Conservation (phyloP, 2,329 filamentous ascomycete genomes). For the Chaetomium sp. region DNA sequence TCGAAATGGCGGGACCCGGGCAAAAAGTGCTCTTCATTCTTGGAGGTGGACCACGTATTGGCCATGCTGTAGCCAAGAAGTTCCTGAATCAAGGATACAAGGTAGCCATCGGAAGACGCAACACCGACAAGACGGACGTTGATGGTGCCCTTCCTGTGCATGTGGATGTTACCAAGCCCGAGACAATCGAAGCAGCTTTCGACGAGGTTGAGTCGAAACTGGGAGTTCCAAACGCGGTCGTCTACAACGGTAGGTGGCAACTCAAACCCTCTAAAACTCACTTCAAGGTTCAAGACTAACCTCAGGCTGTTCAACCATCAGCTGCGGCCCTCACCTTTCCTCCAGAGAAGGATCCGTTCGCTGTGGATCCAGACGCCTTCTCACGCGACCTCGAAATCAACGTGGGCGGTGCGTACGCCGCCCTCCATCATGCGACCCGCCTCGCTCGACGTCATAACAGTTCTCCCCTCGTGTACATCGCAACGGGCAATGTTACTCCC, state of each 20-base stretch:
- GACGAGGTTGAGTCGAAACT: slow-evolving; percentile 1
- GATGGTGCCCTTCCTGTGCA: background rate
- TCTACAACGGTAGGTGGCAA: background rate
- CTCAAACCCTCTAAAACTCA: background rate
- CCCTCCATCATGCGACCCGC: slow-evolving; percentile 2
- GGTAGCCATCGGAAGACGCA: background rate
- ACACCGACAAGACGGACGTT: background rate
- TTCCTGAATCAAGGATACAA: slow-evolving; percentile 2
- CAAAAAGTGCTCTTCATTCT: slow-evolving; percentile 4
- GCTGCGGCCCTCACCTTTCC: slow-evolving; percentile 1
- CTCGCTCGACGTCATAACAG: background rate
- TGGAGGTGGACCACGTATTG: slow-evolving; percentile 1
- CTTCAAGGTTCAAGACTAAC: background rate
- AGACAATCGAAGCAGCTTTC: slow-evolving; percentile 1
- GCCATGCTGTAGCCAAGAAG: background rate
- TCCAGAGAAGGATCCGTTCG: slow-evolving; percentile 1
- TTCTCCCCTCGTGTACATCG: background rate
- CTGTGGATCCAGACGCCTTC: background rate
- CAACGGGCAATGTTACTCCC: slow-evolving; percentile 5
- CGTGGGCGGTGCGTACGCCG: background rate
- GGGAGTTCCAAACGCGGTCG: background rate
- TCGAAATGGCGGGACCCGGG: background rate
- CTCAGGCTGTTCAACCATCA: background rate
- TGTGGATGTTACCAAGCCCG: background rate
- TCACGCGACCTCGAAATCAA: background rate